These are phyloP conservation scores for Pyrenula aspistea DNA, from an alignment of 495 filamentous ascomycete genomes.

Conservation along the genomic window DNA sequence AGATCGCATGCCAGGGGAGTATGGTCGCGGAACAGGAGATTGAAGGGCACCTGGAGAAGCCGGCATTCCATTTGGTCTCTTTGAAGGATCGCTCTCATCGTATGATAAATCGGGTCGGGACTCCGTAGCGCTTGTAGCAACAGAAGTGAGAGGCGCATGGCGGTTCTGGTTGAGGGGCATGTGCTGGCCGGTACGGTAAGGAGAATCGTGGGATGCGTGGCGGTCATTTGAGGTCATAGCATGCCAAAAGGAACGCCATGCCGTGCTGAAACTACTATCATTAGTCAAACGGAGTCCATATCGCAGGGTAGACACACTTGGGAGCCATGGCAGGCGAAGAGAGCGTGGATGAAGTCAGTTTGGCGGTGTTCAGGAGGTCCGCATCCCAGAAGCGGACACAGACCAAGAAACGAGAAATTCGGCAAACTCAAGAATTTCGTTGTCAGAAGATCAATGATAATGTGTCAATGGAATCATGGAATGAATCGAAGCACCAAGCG, in stretches of 20 bases:
- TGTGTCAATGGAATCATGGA: not conserved
- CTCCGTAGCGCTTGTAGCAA: constrained; percentile 65
- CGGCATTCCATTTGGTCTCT: constrained; percentile 42
- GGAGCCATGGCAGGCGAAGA: not conserved
- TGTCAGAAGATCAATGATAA: not conserved
- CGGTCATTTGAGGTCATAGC: constrained; percentile 73
- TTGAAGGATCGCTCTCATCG: constrained; percentile 46
- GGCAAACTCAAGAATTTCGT: not conserved
- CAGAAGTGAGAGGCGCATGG: constrained; percentile 60
- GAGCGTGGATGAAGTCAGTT: constrained; percentile 3
- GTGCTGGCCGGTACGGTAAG: constrained; percentile 71
- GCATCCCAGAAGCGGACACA: not conserved
- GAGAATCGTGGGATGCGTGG: constrained; percentile 77
- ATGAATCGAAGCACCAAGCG: not conserved
- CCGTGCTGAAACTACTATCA: constrained; percentile 39
- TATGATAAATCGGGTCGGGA: constrained; percentile 68
- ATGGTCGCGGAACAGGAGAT: constrained; percentile 50
- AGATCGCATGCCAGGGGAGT: constrained; percentile 85
- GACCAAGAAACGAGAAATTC: constrained; percentile 1
- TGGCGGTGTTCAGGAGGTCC: constrained; percentile 1
- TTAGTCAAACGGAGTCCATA: not conserved
- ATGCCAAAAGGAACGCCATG: constrained; percentile 85
- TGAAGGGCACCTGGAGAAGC: constrained; percentile 45
- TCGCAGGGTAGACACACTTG: not conserved
- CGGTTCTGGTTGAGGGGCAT: constrained; percentile 64